Evolutionary conservation across 306 rosid genomes (phyloP).

Genomic region (Vicia villosa): DNA sequence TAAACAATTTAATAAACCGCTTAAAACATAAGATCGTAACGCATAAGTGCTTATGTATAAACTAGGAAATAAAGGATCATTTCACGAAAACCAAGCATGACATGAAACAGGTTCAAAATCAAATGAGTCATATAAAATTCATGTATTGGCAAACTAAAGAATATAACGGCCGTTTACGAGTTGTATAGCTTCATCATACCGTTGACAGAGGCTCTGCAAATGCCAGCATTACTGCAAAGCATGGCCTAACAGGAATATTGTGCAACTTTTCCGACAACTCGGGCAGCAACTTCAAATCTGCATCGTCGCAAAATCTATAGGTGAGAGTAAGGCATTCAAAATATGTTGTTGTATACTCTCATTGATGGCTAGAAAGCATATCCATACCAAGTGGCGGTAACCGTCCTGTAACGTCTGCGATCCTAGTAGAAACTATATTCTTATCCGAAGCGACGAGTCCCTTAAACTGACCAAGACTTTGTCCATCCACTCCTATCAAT

Average conservation of each 20-base stretch:
- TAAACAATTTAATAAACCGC: no score
- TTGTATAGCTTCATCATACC: constrained; percentile 52
- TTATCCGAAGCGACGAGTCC: constrained; percentile 89
- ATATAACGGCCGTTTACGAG: constrained; percentile 20
- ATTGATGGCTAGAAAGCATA: constrained; percentile 32
- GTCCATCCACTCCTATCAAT: constrained; percentile 65
- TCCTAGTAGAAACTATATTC: constrained; percentile 69
- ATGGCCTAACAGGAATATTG: constrained; percentile 68
- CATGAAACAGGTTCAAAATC: no score
- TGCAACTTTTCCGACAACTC: constrained; percentile 66
- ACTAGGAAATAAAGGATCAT: constrained; percentile 10
- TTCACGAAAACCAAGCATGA: constrained; percentile 28
- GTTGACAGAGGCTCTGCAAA: constrained; percentile 76
- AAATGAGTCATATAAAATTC: constrained; percentile 15
- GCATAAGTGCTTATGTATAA: no score
- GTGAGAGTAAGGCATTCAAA: constrained; percentile 29
- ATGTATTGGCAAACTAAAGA: constrained; percentile 26
- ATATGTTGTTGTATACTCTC: not conserved
- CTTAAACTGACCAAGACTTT: constrained; percentile 74
- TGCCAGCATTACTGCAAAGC: constrained; percentile 88
- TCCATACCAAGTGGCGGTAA: constrained; percentile 79
- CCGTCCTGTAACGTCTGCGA: constrained; percentile 63
- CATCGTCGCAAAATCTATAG: constrained; percentile 33
- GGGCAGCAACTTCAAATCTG: constrained; percentile 69
- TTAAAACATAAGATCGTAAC: no score